phyloP scores from a whole-genome alignment of 176 grass and related monocot species.

The Musa acuminata region DNA sequence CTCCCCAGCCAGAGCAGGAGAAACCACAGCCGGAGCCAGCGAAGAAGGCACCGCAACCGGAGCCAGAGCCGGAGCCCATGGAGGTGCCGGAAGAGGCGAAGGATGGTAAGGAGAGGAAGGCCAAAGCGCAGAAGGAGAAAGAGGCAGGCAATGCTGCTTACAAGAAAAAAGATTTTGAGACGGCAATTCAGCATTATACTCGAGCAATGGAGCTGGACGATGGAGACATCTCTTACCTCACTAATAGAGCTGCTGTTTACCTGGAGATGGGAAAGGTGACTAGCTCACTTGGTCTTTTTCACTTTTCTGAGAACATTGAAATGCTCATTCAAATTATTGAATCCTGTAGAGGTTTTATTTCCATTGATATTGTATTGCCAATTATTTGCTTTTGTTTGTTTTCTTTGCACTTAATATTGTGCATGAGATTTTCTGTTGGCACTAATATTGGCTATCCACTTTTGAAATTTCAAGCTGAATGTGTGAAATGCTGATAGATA shows the following conservation, averaged over 20 bases:
- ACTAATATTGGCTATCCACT: too few relatives aligned
- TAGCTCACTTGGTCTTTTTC: too few relatives aligned
- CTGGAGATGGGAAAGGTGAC: conserved; percentile 36
- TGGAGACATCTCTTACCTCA: conserved; percentile 40
- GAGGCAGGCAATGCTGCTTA: conserved; percentile 51
- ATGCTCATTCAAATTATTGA: too few relatives aligned
- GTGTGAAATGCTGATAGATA: too few relatives aligned
- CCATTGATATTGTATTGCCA: too few relatives aligned
- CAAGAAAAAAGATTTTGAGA: conserved; percentile 29
- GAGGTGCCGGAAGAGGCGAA: conserved; percentile 53
- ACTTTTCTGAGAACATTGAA: too few relatives aligned
- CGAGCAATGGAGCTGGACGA: conserved; percentile 28
- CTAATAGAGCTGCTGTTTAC: conserved; percentile 47
- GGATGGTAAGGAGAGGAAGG: conserved; percentile 58
- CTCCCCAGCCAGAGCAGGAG: conserved; percentile 14
- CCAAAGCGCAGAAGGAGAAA: conserved; percentile 75
- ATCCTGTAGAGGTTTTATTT: too few relatives aligned
- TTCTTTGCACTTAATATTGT: too few relatives aligned
- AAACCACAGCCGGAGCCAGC: conserved; percentile 27
- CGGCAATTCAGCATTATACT: conserved; percentile 32
- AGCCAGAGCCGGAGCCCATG: conserved; percentile 60
- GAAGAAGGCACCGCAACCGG: conserved; percentile 28
- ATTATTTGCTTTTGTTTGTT: too few relatives aligned
- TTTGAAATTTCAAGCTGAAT: too few relatives aligned
- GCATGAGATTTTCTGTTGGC: too few relatives aligned